These are phyloP conservation scores for Ramularia endophylla DNA, from an alignment of 2,329 filamentous ascomycete genomes.

Conservation along the genomic window DNA sequence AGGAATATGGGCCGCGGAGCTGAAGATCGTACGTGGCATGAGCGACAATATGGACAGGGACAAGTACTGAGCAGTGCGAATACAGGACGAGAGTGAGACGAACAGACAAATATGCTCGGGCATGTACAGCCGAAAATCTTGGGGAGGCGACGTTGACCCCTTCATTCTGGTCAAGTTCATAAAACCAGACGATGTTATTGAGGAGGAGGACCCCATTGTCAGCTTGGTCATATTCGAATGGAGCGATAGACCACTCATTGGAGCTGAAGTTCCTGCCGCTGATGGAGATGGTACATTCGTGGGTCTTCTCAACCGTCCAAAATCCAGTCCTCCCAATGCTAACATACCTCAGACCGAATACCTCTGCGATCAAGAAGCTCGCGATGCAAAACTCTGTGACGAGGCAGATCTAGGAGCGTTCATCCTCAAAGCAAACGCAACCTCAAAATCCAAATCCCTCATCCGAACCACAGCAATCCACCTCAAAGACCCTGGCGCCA, in stretches of 20 bases:
- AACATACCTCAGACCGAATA: conserved; percentile 48
- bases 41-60: not conserved
- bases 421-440: conserved; percentile 71
- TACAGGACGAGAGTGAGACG: conserved; percentile 66
- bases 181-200: conserved; percentile 48
- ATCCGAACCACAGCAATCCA: conserved; percentile 78
- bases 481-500: conserved; percentile 64
- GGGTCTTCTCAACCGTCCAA: conserved; percentile 17
- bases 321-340: conserved; percentile 3
- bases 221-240: conserved; percentile 93
- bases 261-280: conserved; percentile 52
- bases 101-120: conserved; percentile 80
- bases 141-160: conserved; percentile 82
- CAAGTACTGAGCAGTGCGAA: conserved; percentile 9
- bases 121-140: conserved; percentile 88
- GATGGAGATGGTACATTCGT: conserved; percentile 37
- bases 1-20: conserved; percentile 24
- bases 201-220: conserved; percentile 65
- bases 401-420: conserved; percentile 75
- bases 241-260: conserved; percentile 75
- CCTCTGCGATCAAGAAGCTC: conserved; percentile 70
- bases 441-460: conserved; percentile 60
- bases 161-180: conserved; percentile 83
- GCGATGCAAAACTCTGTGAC: conserved; percentile 67
- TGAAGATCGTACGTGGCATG: conserved; percentile 26